These are phyloP conservation scores for Penicillium brevicompactum DNA, from an alignment of 2,329 filamentous ascomycete genomes.

Conservation along the genomic window DNA sequence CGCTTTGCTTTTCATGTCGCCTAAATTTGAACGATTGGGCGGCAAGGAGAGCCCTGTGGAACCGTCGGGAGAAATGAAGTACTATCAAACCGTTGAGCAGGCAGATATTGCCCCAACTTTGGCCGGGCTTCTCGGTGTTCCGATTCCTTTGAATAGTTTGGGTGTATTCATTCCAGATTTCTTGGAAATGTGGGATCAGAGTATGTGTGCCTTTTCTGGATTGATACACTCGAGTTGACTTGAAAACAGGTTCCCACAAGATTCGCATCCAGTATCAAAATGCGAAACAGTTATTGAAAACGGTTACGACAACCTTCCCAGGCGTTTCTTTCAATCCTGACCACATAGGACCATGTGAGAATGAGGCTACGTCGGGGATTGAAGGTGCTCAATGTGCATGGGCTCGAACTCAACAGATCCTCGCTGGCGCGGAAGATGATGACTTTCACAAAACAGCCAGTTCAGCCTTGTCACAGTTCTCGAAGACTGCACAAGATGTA, in stretches of 20 bases:
- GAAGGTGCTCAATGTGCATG: conserved; percentile 71
- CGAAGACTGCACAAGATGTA: conserved; percentile 70
- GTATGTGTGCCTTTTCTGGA: conserved; percentile 44
- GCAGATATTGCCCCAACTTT: conserved; percentile 91
- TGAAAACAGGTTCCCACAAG: conserved; percentile 52
- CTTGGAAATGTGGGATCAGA: conserved; percentile 71
- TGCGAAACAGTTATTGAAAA: conserved; percentile 74
- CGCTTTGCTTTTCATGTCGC: conserved; percentile 86
- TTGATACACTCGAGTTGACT: conserved; percentile 10
- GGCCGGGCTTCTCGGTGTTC: conserved; percentile 82
- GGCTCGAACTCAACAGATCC: conserved; percentile 45
- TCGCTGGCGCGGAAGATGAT: conserved; percentile 12
- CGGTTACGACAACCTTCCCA: conserved; percentile 74
- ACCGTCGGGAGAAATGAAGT: conserved; percentile 72
- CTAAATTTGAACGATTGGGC: conserved; percentile 67
- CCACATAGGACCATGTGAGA: conserved; percentile 24
- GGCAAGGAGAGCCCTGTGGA: conserved; percentile 56
- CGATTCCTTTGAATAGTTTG: conserved; percentile 84
- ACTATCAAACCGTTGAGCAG: conserved; percentile 84
- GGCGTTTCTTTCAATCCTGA: conserved; percentile 51
- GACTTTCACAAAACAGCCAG: conserved; percentile 23
- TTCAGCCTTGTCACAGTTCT: conserved; percentile 55
- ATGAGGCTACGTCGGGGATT: conserved; percentile 37
- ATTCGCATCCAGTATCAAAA: conserved; percentile 74
- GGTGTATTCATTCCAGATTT: conserved; percentile 83